Percentiles rank a stretch among this genome's conserved stretches.
These are phyloP conservation scores for Auricularia cornea DNA, from an alignment of 768 basidiomycete species.

Conservation along the genomic window DNA sequence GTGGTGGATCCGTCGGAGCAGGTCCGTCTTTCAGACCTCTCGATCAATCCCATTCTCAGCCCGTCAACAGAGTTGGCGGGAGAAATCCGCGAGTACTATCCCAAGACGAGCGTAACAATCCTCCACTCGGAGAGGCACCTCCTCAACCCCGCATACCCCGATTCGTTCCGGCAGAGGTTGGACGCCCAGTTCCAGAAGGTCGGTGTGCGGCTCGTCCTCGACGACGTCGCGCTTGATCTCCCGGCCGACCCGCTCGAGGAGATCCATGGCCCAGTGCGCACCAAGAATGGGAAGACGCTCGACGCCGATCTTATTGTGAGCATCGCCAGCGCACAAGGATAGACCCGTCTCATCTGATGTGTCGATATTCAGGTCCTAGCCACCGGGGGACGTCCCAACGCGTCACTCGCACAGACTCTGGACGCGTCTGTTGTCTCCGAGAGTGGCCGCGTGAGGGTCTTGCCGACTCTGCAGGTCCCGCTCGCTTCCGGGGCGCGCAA, in stretches of 20 bases:
- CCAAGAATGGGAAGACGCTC: too few relatives aligned
- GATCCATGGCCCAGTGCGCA: too few relatives aligned
- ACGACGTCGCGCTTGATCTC: slow-evolving; percentile 8
- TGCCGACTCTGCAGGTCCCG: too few relatives aligned
- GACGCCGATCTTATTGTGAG: too few relatives aligned
- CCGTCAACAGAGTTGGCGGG: slow-evolving; percentile 8
- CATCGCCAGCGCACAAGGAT: too few relatives aligned
- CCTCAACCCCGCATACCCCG: too few relatives aligned
- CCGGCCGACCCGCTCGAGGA: background rate
- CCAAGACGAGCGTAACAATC: slow-evolving; percentile 12
- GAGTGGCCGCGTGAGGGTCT: too few relatives aligned
- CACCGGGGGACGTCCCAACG: background rate
- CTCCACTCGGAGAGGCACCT: slow-evolving; percentile 5
- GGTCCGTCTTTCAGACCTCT: too few relatives aligned
- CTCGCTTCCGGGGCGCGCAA: too few relatives aligned
- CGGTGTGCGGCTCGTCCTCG: slow-evolving; percentile 11
- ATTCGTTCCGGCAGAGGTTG: slow-evolving; percentile 6
- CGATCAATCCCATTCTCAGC: too few relatives aligned
- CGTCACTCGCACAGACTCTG: slow-evolving; percentile 6
- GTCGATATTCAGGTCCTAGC: background rate
- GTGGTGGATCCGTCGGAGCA: slow-evolving; percentile 11
- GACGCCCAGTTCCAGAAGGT: slow-evolving; percentile 1
- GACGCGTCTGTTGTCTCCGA: background rate
- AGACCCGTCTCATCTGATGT: too few relatives aligned
- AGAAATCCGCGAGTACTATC: slow-evolving; percentile 12